Conservation (phyloP, 192 early-diverging fungal species). For the Tieghemiomyces parasiticus region DNA sequence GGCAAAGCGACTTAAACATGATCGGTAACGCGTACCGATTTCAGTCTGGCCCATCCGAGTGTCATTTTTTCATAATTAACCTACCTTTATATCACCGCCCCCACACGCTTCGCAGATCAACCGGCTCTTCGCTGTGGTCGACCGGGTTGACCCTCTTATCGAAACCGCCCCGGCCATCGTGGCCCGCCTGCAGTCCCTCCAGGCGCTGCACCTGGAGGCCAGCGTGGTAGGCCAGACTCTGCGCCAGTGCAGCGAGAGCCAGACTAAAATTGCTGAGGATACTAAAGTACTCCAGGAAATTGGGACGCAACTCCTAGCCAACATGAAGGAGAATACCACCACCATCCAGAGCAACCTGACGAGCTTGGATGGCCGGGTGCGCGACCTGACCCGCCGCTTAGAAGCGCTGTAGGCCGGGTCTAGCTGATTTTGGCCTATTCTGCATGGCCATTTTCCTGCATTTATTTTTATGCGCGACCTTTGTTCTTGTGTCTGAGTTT, state of each 20-base stretch:
- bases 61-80: too few species aligned
- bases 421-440: too few species aligned
- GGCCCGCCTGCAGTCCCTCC: slow-evolving; percentile 58
- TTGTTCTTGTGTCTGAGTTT: too few species aligned
- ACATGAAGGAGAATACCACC: slow-evolving; percentile 39
- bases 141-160: slow-evolving; percentile 63
- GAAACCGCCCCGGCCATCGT: slow-evolving; percentile 65
- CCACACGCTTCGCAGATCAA: too few species aligned
- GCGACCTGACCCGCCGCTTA: slow-evolving; percentile 42
- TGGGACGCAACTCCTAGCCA: slow-evolving; percentile 30
- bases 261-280: slow-evolving; percentile 48
- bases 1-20: too few species aligned
- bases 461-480: too few species aligned
- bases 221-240: slow-evolving; percentile 60
- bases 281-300: slow-evolving; percentile 44
- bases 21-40: too few species aligned
- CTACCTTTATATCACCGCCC: too few species aligned
- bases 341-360: slow-evolving; percentile 47
- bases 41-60: too few species aligned
- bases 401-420: not conserved
- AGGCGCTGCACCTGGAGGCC: slow-evolving; percentile 67
- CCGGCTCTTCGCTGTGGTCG: slow-evolving; percentile 48
- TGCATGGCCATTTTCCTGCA: too few species aligned
- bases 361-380: slow-evolving; percentile 45
- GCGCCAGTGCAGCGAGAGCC: slow-evolving; percentile 52